Evolutionary conservation across 768 basidiomycete genomes (phyloP), one percentile per base, ranked within the genome.

Genomic region (Leccinum subgranulosum): DNA sequence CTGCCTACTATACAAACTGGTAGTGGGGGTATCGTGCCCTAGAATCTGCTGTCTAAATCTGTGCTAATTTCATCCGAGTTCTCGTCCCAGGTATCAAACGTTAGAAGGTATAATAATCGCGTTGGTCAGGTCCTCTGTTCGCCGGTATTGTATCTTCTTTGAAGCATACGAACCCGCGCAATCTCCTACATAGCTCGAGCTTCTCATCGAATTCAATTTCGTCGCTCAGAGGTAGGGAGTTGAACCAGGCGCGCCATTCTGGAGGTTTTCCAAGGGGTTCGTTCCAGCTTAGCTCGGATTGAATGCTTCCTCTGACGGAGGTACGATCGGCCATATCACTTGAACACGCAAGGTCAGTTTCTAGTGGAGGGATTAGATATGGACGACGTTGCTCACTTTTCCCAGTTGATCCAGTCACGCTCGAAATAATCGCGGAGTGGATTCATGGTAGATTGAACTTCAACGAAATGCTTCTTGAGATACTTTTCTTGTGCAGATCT

Each of bases 241-340:
- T 55, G 56, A 84, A 75, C 85, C 86, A 86, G 31, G 73, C 70
- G 10, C 75, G 74, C 80, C 79, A 79, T 25, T 83, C 80, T 0
- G 85, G 81, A 15, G 71, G 68, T 28, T 81, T 78, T 14, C 77
- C 77, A 9, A 71, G 61, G 27, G 81, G 80, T 56, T 81, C 81
- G 3, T 65, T 51, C 88, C 88, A 90, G 15, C 66, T 67, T 28
- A 85, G 66, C 53, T 78, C 75, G 4, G 75, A 70, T 48, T 72
- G 70, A 28, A 88, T 72, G 49, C 73, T 72, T 15, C 74, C 74
- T 36, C 84, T 81, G 75, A 89, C 81, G 49, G 79, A 77, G 46
- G 87, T 84, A 12, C 88, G 85, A 63, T 88, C 86, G 43, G 75
- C 75, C 90, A 92, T 91, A 60, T 92, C 89, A 61, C 89, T 91